Conservation (phyloP, 148 eudicot species). For the Mesembryanthemum crystallinum region DNA sequence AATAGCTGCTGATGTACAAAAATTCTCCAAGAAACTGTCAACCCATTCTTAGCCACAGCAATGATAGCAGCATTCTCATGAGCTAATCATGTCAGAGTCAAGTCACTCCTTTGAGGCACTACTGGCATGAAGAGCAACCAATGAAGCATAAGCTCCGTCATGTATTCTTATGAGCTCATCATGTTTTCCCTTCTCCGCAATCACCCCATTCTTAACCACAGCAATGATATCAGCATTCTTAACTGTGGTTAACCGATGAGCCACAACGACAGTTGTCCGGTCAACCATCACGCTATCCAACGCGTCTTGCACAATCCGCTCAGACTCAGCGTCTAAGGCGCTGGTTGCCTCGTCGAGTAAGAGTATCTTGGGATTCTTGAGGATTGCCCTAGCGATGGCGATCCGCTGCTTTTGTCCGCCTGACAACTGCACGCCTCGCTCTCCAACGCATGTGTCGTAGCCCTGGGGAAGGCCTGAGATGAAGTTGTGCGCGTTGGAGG, state of each 20-base stretch:
- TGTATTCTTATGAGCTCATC: constrained; percentile 53
- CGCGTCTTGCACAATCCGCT: constrained; percentile 76
- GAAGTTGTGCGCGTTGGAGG: constrained; percentile 76
- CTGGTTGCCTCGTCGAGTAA: constrained; percentile 88
- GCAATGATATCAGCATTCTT: constrained; percentile 67
- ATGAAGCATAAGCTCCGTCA: constrained; percentile 67
- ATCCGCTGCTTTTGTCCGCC: constrained; percentile 89
- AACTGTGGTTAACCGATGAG: constrained; percentile 62
- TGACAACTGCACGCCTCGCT: constrained; percentile 71
- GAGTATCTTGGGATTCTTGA: constrained; percentile 66
- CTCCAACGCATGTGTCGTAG: constrained; percentile 72
- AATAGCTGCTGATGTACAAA: no score
- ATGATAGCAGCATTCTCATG: background rate
- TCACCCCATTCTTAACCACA: constrained; percentile 62
- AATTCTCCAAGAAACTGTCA: no score
- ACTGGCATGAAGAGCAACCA: constrained; percentile 58
- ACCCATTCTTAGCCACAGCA: no score
- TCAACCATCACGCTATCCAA: constrained; percentile 64
- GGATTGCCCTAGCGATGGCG: constrained; percentile 71
- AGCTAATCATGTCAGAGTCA: background rate
- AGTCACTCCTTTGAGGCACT: constrained; percentile 9
- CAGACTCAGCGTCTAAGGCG: constrained; percentile 78
- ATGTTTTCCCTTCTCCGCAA: constrained; percentile 76
- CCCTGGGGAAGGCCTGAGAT: constrained; percentile 67
- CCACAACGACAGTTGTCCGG: constrained; percentile 76